Base-by-base conservation (phyloP, 2,329 filamentous ascomycete genomes). In the Diaporthe aspalathi region DNA sequence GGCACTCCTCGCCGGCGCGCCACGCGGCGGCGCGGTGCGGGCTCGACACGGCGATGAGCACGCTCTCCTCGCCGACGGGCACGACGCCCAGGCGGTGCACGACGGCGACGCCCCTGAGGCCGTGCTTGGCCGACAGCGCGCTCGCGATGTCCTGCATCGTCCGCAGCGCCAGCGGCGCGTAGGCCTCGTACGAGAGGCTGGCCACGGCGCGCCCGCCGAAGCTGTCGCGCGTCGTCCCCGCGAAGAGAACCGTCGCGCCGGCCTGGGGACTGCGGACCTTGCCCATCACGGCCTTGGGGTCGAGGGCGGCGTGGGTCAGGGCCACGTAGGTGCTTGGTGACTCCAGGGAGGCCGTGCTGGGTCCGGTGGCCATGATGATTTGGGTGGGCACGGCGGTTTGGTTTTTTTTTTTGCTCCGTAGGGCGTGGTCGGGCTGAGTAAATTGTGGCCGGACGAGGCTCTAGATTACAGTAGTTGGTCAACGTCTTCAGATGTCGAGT, bases 21-120 rank as follows among this genome's bases (percentile, higher is more conserved):
- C 95, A 99, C 6, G 94, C 95, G 17, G 92, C 93, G 76, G 92
- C 89, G 9, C 96, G 87, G 83, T 98, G 96, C 45, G 93, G 90
- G 35, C 93, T 88, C 53, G 93, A 94, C 5, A 98, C 93, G 1
- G 94, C 93, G 76, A 98, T 94, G 69, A 97, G 83, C 73, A 99
- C 95, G 79, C 94, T 97, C 83, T 98, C 95, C 81, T 98, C 94
- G n/a, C 91, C 92, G 69, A 98, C 91, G 3, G 94, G 93, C 20
- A 98, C 95, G 24, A 89, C 87, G 0, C 96, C 96, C 4, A 98
- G 86, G 5, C 95, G 89, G 82, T 98, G 96, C 17, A 93, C 86
- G 80, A 98, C 93, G 63, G 92, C 90, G 71, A 98, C 90, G 9
- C 90, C 92, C 47, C 89, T 88, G 22, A 97, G 87, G 0, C 80